Percentiles rank a stretch among this genome's conserved stretches.
These are phyloP conservation scores for Caryopteris hybrid DNA, from an alignment of 305 asterid genomes.

Conservation along the genomic window DNA sequence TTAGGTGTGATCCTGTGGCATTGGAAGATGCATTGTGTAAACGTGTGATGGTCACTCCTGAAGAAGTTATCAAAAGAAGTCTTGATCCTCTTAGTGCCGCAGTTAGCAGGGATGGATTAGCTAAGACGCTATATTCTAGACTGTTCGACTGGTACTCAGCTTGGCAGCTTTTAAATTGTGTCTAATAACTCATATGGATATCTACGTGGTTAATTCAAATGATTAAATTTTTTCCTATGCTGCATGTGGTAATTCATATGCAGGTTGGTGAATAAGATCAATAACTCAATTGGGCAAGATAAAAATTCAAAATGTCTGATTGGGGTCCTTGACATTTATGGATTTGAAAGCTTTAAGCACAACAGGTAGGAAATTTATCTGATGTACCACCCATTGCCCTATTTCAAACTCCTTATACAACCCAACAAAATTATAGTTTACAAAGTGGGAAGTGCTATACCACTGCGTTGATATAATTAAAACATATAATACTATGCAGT, in stretches of 20 bases:
- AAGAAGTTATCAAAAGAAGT: constrained; percentile 96
- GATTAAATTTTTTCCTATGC: constrained; percentile 10
- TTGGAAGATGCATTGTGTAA: constrained; percentile 95
- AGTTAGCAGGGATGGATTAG: constrained; percentile 94
- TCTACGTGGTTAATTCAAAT: constrained; percentile 13
- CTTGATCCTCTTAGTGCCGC: constrained; percentile 96
- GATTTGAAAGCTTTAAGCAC: constrained; percentile 97
- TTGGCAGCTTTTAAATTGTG: constrained; percentile 16
- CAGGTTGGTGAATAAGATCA: constrained; percentile 98
- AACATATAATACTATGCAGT: constrained; percentile 49
- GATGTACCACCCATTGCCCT: constrained; percentile 13
- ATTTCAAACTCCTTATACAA: constrained; percentile 11
- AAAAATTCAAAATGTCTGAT: constrained; percentile 65
- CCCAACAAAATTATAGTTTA: constrained; percentile 4
- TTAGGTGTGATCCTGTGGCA: constrained; percentile 84
- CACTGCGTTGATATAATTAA: constrained; percentile 24
- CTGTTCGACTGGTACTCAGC: constrained; percentile 85
- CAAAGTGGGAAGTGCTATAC: constrained; percentile 18
- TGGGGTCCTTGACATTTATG: constrained; percentile 97
- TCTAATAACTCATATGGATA: constrained; percentile 11
- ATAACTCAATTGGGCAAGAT: constrained; percentile 94
- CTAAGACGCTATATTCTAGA: constrained; percentile 92
- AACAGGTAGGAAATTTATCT: constrained; percentile 57
- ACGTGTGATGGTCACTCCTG: constrained; percentile 99
- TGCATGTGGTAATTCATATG: constrained; percentile 18